Evolutionary conservation across 495 filamentous ascomycete genomes (phyloP).

Genomic region (Podospora pseudoanserina): DNA sequence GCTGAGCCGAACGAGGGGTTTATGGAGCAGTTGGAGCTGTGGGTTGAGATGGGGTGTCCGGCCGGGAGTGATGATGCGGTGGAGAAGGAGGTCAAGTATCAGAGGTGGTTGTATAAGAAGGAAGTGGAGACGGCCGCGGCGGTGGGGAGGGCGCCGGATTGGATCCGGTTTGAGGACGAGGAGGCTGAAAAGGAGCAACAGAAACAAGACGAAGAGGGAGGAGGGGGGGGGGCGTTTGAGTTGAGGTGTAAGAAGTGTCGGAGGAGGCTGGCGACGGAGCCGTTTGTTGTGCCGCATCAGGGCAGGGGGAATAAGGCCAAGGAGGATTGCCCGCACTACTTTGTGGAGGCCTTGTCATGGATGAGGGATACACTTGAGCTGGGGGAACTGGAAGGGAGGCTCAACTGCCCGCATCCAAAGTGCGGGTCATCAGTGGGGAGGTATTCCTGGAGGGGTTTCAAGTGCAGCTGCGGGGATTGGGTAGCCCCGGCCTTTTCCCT

Average conservation of each 20-base stretch:
- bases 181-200: constrained; percentile 23
- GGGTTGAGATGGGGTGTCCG: constrained; percentile 77
- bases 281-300: constrained; percentile 42
- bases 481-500: constrained; percentile 86
- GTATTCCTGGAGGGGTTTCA: constrained; percentile 93
- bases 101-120: constrained; percentile 80
- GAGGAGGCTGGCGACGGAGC: constrained; percentile 43
- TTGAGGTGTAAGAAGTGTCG: constrained; percentile 65
- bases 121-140: constrained; percentile 71
- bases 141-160: constrained; percentile 58
- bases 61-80: constrained; percentile 47
- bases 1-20: constrained; percentile 88
- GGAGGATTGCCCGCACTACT: constrained; percentile 71
- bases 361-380: constrained; percentile 79
- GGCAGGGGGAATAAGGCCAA: constrained; percentile 23
- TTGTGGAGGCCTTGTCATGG: constrained; percentile 88
- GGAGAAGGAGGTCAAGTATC: constrained; percentile 69
- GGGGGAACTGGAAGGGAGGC: constrained; percentile 71
- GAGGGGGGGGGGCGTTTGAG: constrained; percentile 23
- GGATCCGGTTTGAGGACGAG: constrained; percentile 84
- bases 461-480: constrained; percentile 88
- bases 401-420: constrained; percentile 74
- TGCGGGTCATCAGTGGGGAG: constrained; percentile 80
- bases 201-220: constrained; percentile 4
- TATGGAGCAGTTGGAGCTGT: constrained; percentile 82